phyloP scores from a whole-genome alignment of 306 rosid species.

The Rubus parviflorus region DNA sequence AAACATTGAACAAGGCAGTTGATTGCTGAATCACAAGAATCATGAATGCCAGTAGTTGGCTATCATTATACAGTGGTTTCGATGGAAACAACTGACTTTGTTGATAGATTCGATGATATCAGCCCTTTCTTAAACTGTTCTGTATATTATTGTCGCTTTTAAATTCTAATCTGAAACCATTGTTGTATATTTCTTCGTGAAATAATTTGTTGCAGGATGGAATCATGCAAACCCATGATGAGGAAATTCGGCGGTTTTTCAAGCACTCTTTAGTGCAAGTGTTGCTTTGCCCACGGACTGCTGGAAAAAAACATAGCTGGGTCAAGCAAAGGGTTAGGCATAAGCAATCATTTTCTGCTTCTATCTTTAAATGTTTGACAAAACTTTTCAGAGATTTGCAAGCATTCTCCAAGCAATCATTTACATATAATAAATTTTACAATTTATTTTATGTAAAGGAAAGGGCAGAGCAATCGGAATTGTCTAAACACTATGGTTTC shows the following conservation, averaged over 20 bases:
- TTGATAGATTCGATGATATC: not conserved
- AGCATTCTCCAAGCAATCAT: not conserved
- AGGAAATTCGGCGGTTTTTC: conserved; percentile 91
- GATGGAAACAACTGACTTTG: conserved; percentile 4
- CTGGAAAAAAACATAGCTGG: conserved; percentile 95
- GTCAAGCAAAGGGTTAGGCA: conserved; percentile 67
- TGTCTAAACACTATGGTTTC: not conserved
- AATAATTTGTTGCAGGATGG: conserved; percentile 65
- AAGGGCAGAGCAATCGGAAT: not conserved
- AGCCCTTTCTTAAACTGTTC: conserved; percentile 4
- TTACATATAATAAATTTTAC: not conserved
- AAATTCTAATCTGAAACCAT: conserved; percentile 13
- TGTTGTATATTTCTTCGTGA: conserved; percentile 13
- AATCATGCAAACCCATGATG: conserved; percentile 97
- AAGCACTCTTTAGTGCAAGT: conserved; percentile 92
- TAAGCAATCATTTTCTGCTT: conserved; percentile 5
- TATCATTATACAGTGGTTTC: not conserved
- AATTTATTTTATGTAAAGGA: too few species aligned
- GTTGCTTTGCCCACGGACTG: conserved; percentile 82
- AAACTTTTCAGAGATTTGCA: not conserved
- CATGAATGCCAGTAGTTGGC: not conserved
- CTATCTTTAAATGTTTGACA: not conserved
- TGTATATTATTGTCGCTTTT: conserved; percentile 1
- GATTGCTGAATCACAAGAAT: not conserved
- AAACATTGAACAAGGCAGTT: not conserved